Evolutionary conservation across 139 green algal species (phyloP), one percentile per base, ranked within the genome.

Genomic region (Astrephomene gubernaculifera): DNA sequence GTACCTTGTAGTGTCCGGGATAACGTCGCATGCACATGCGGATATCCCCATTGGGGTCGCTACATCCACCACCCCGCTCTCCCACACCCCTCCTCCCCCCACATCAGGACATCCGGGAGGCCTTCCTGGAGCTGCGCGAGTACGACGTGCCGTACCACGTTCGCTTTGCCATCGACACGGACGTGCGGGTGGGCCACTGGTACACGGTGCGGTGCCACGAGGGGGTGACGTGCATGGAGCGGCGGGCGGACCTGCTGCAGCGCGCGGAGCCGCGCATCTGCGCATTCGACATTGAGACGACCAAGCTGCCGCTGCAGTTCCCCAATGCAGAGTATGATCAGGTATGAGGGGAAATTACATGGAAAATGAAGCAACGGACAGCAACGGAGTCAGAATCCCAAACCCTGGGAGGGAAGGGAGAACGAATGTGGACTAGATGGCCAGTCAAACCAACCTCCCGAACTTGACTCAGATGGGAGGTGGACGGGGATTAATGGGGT

Each of bases 281-380:
- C 91, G 97, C 97, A 25, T 99, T 98, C 84, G 97, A 99, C 79
- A 99, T 99, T 72, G 97, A 99, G 93, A 98, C 96, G 43, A 99
- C 97, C 57, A 99, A 99, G 94, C 95, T 99, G 88, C 97, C 97
- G 43, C 94, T 99, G 81, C 96, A 98, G 91, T 99, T 99, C 83
- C 97, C 97, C 75, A 98, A 99, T 74, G 93, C 97, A 27, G 96
- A 97, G 73, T 96, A 97, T 83, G 97, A 99, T 85, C 91, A 98
- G 91, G 94, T 95, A 53, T 1, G 88, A 2, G 21, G 27, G 60
- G 49, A n/a, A n/a, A n/a, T n/a, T n/a, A n/a, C n/a, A n/a, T n/a
- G n/a, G n/a, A n/a, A n/a, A 44, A 5, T n/a, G 4, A 14, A 22
- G 17, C n/a, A n/a, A n/a, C n/a, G n/a, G n/a, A n/a, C n/a, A n/a